Percentiles rank a stretch among this genome's conserved stretches.
Evolutionary conservation across 495 filamentous ascomycete genomes (phyloP).

Genomic region (Talaromyces nanjingensis): DNA sequence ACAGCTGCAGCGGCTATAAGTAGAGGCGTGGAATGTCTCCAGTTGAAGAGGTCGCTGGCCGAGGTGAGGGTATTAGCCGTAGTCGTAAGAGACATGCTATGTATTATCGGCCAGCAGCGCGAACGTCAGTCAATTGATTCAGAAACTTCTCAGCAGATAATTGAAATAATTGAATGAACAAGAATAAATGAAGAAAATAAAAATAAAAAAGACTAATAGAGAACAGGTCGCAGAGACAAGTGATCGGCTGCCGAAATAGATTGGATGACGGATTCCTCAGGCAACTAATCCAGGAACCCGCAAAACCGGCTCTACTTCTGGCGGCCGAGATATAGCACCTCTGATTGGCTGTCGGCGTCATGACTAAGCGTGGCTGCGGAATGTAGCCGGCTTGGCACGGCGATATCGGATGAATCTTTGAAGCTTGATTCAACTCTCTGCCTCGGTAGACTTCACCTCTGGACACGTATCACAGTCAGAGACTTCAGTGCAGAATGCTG

Average conservation of each 20-base stretch:
- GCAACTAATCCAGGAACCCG: slow-evolving; percentile 1
- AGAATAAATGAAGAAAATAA: not conserved
- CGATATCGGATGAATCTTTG: not conserved
- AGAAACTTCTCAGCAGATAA: no score
- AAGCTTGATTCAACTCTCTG: not conserved
- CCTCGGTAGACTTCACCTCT: no score
- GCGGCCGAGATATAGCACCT: not conserved
- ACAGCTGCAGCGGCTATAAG: not conserved
- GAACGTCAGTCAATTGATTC: not conserved
- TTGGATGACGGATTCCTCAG: not conserved
- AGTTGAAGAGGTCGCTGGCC: not conserved
- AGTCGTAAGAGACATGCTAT: not conserved
- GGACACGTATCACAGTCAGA: not conserved
- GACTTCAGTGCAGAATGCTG: slow-evolving; percentile 2
- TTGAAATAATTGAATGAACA: no score
- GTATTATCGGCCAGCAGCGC: not conserved
- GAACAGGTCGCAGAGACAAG: not conserved
- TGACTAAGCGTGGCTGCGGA: not conserved
- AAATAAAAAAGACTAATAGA: not conserved
- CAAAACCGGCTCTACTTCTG: not conserved
- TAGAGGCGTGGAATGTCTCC: not conserved
- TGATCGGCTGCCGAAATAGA: not conserved
- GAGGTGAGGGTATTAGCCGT: not conserved
- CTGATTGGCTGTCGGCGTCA: not conserved
- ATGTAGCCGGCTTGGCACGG: slow-evolving; percentile 1